These are phyloP conservation scores for Gnomoniopsis smithogilvyi DNA, from an alignment of 2,329 filamentous ascomycete species.

Conservation along the genomic window DNA sequence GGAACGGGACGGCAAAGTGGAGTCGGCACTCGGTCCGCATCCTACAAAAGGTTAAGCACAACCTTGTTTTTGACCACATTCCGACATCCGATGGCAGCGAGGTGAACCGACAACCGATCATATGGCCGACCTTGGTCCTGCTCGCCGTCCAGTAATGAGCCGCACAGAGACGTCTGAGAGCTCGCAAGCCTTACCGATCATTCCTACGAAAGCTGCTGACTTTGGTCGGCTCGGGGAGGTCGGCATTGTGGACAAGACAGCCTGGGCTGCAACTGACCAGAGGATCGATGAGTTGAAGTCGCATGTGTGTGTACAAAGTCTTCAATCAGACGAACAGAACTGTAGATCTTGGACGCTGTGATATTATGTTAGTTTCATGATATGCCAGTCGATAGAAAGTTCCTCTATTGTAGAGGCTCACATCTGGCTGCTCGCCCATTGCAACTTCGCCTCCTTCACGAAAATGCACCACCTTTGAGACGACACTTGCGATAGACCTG, in stretches of 20 bases:
- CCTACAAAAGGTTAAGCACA: neutral
- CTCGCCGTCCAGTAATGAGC: neutral
- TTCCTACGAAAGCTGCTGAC: neutral
- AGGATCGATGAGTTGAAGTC: neutral
- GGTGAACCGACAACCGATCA: neutral
- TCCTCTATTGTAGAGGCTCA: neutral
- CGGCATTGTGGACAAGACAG: neutral
- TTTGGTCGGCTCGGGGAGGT: neutral
- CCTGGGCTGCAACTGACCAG: neutral
- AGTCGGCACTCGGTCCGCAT: neutral
- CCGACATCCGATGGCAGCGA: neutral
- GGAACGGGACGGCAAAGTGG: neutral
- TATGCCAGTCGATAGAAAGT: neutral
- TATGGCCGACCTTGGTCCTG: neutral
- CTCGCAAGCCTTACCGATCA: neutral
- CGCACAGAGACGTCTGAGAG: neutral
- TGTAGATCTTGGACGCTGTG: neutral
- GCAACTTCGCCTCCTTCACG: neutral
- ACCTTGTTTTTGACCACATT: neutral
- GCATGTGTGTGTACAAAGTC: neutral
- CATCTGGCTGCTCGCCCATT: neutral
- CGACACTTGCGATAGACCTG: neutral
- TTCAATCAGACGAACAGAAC: neutral
- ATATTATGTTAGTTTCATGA: neutral
- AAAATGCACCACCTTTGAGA: neutral